Base-by-base conservation (phyloP, 129 eudicot species). In the Dittrichia graveolens region DNA sequence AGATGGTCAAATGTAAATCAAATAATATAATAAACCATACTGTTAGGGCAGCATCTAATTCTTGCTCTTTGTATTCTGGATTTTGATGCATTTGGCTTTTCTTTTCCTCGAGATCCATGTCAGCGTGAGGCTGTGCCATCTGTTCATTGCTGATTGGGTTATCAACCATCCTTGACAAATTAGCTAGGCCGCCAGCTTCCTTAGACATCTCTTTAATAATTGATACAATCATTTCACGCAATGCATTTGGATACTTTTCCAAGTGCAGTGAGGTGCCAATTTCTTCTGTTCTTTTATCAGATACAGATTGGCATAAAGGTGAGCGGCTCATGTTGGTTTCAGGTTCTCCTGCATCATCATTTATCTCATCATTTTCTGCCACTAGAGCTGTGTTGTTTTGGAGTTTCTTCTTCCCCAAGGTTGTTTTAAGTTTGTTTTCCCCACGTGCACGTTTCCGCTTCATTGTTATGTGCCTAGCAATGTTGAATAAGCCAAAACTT, bases 391-490 rank as follows among this genome's bases (percentile, higher is more conserved):
- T 75, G 8, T 12, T 80, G 74, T 72, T 67, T 44, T 73, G 65
- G 9, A 69, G 67, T 44, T 42, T 69, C 55, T 72, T 83, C 61
- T 77, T 78, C 16, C 34, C 50, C 56, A 31, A 47, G 14, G 71
- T 70, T 65, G 60, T 84, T 77, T 87, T 87, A 50, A 10, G 59
- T 46, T 74, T 81, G 61, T 80, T 73, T 77, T 80, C 73, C 72
- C 61, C 77, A 65, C 48, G 53, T 45, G 85, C 83, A 78, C 95
- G 91, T 59, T 63, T 83, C 68, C 91, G 95, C 76, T 88, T 88
- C 95, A 88, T 81, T 85, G 24, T 52, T 61, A 55, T 65, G 53
- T 48, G 49, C 15, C 85, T 72, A 15, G 69, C 38, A 35, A 68
- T 41, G 44, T 41, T 15, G 35, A 68, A 34, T 4, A 44, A 6